phyloP scores from a whole-genome alignment of 495 filamentous ascomycete species.

The Trichoderma parareesei region DNA sequence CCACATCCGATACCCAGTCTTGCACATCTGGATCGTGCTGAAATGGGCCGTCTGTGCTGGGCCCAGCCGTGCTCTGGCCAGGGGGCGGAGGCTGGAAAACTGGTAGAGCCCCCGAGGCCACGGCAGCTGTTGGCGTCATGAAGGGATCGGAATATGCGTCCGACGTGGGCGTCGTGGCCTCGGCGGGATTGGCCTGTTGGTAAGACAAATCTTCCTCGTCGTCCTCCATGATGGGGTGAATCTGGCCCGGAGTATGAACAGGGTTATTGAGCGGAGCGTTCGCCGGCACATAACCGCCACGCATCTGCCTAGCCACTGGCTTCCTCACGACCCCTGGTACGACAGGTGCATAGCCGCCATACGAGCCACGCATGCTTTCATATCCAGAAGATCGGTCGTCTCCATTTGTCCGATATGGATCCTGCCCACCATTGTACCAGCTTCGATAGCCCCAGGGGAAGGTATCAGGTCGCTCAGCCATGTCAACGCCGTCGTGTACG shows the following conservation, averaged over 20 bases:
- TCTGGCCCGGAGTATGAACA: conserved; percentile 25
- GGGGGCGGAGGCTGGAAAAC: conserved; percentile 19
- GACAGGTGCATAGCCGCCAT: conserved; percentile 1
- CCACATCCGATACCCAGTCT: conserved; percentile 54
- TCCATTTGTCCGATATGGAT: conserved; percentile 25
- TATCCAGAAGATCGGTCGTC: conserved; percentile 36
- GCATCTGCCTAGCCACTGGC: conserved; percentile 19
- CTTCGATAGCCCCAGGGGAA: conserved; percentile 25
- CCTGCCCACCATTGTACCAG: conserved; percentile 36
- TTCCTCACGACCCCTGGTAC: conserved; percentile 16
- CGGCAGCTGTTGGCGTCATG: conserved; percentile 27
- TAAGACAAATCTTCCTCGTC: conserved; percentile 56
- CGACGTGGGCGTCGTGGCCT: conserved; percentile 10
- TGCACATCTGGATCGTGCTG: conserved; percentile 45
- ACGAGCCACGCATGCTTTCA: conserved; percentile 29
- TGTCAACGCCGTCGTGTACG: conserved; percentile 32
- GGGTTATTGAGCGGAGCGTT: conserved; percentile 14
- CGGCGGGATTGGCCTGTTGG: conserved; percentile 25
- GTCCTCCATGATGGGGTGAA: conserved; percentile 51
- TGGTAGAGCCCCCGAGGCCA: conserved; percentile 8
- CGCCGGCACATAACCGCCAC: conserved; percentile 25
- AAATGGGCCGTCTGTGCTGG: conserved; percentile 22
- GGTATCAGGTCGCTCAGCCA: conserved; percentile 47
- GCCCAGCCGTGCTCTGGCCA: conserved; percentile 14
- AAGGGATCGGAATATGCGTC: conserved; percentile 33